These are phyloP conservation scores for Metarhizium robertsii DNA, from an alignment of 2,329 filamentous ascomycete genomes.

Conservation along the genomic window DNA sequence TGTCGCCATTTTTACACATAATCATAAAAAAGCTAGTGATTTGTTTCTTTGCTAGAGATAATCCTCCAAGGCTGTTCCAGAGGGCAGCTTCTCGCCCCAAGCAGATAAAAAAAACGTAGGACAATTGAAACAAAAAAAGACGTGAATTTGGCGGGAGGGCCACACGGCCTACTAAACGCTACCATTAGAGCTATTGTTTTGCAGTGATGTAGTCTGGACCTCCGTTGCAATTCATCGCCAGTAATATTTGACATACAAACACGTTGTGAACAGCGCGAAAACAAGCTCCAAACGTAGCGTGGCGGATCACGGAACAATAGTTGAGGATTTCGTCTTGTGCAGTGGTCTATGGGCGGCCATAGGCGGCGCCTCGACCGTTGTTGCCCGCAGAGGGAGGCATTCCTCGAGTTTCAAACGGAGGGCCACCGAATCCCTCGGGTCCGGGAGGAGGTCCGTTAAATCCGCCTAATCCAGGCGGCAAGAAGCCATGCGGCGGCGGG, in stretches of 20 bases:
- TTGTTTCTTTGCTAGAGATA: background rate
- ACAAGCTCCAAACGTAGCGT: background rate
- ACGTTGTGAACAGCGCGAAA: background rate
- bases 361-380: conserved; percentile 24
- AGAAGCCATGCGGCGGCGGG: conserved; percentile 40
- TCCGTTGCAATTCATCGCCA: background rate
- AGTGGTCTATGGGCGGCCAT: conserved; percentile 20
- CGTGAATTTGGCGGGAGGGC: background rate
- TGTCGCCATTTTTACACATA: background rate
- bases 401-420: conserved; percentile 45
- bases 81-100: background rate
- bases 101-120: background rate
- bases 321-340: background rate
- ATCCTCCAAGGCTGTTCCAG: background rate
- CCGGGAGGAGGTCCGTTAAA: conserved; percentile 42
- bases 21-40: background rate
- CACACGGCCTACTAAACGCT: background rate
- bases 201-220: background rate
- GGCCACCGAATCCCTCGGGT: conserved; percentile 36
- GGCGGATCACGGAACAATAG: background rate
- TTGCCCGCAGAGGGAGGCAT: conserved; percentile 41
- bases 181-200: background rate
- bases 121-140: background rate
- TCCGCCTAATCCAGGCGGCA: conserved; percentile 45
- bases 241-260: background rate